These are phyloP conservation scores for Quercus glauca DNA, from an alignment of 306 rosid genomes.

Conservation along the genomic window DNA sequence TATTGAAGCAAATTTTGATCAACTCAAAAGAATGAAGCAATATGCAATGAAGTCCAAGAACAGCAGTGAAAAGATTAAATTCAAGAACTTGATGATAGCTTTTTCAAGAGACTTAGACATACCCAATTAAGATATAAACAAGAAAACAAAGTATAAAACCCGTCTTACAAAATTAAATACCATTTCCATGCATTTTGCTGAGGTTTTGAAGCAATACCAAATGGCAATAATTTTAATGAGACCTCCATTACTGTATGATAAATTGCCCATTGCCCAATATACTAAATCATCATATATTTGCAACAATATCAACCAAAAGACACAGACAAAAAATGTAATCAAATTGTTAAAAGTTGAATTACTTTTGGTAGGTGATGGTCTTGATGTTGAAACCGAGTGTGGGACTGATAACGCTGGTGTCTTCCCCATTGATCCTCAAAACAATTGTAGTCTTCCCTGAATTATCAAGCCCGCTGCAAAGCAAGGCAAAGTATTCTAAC, in stretches of 20 bases:
- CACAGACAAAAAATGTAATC: not conserved
- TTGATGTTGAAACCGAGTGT: slow-evolving; percentile 96
- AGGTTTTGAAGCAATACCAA: not conserved
- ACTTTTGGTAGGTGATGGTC: slow-evolving; percentile 82
- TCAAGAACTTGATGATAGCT: not conserved
- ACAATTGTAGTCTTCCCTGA: slow-evolving; percentile 93
- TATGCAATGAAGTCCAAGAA: not conserved
- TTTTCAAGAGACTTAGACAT: too few species aligned
- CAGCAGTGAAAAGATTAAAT: not conserved
- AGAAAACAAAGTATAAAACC: not conserved
- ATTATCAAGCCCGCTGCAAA: slow-evolving; percentile 79
- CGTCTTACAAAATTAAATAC: not conserved
- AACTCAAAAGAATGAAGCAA: not conserved
- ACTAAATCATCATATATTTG: not conserved
- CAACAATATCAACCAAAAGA: not conserved
- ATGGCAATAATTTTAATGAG: not conserved
- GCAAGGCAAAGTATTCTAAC: not conserved
- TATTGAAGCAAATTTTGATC: not conserved
- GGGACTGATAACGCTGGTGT: slow-evolving; percentile 90
- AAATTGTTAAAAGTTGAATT: not conserved
- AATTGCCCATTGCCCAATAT: not conserved
- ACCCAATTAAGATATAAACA: not conserved
- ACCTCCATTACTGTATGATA: not conserved
- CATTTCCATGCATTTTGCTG: not conserved
- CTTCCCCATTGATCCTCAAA: slow-evolving; percentile 86